Evolutionary conservation across 129 eudicot genomes (phyloP), one percentile per base, ranked within the genome.

Genomic region (Lactuca saligna): DNA sequence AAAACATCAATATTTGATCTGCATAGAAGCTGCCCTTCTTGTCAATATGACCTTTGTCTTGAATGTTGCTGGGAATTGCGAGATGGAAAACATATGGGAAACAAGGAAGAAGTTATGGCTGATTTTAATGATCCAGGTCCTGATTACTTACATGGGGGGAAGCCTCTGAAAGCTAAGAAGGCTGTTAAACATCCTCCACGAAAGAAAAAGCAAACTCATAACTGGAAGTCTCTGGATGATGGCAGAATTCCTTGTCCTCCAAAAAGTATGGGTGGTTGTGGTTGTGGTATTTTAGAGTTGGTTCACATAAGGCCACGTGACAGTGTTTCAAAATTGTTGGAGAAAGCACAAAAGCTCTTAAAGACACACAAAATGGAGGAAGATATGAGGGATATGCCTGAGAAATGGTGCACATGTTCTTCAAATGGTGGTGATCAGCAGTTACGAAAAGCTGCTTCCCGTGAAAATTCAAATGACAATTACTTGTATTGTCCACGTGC

Each of bases 161-260:
- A 9, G 57, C 15, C n/a, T 15, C 2, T 4, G 39, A 4, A 31
- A 29, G 7, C 29, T 46, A 50, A 35, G 5, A 53, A 31, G 20
- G 10, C 31, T 71, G 20, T 10, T 13, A 35, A 37, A 9, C 13
- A 20, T 15, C 57, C 51, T 16, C 32, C 29, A 17, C 62, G 55
- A 48, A 35, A 38, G 49, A 61, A 33, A 16, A 61, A 71, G 64
- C 4, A 17, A 63, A 70, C 61, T 14, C 58, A 69, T 65, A 88
- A 77, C 17, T 87, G 95, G 97, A 87, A 79, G 78, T 74, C 80
- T 59, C 54, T 62, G n/a, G 84, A 79, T 8, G 74, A 73, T 69
- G 95, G 97, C 49, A 79, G 77, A 60, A 85, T 91, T 53, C 89
- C 88, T 3, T 87, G 97, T 66, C 90, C 95, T 17, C 90, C 92